These are phyloP conservation scores for Fusarium pseudograminearum DNA, from an alignment of 2,329 filamentous ascomycete species.

Conservation along the genomic window DNA sequence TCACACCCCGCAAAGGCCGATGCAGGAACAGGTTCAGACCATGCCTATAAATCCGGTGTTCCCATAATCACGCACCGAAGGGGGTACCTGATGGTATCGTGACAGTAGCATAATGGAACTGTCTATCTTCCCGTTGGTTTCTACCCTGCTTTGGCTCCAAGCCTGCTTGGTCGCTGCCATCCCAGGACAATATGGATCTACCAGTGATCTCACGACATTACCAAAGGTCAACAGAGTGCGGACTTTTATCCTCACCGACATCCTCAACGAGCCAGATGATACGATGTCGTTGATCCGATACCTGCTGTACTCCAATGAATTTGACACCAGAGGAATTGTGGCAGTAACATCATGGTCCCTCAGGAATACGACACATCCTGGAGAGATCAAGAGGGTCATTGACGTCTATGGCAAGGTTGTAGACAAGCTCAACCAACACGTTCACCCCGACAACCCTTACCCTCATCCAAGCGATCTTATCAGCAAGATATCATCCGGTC, in stretches of 20 bases:
- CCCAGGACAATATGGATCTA: background rate
- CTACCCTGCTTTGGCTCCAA: background rate
- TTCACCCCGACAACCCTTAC: slow-evolving; percentile 7
- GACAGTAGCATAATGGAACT: background rate
- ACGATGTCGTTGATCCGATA: slow-evolving; percentile 25
- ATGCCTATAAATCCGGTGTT: background rate
- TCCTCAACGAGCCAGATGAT: slow-evolving; percentile 13
- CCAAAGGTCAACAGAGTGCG: background rate
- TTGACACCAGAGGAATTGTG: slow-evolving; percentile 8
- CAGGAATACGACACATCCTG: slow-evolving; percentile 6
- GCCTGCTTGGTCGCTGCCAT: background rate
- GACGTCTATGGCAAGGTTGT: slow-evolving; percentile 8
- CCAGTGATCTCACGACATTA: background rate
- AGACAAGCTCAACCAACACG: slow-evolving; percentile 20
- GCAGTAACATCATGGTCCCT: slow-evolving; percentile 19
- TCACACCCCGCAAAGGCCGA: background rate
- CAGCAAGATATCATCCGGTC: background rate
- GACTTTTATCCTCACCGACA: slow-evolving; percentile 18
- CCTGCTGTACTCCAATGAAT: slow-evolving; percentile 17
- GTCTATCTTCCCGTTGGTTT: background rate
- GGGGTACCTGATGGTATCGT: background rate
- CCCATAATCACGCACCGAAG: background rate
- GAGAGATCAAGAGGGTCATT: slow-evolving; percentile 14
- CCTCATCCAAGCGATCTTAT: background rate
- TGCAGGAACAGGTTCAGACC: background rate